Evolutionary conservation across 441 rosid genomes (phyloP).

Genomic region (Gossypium trilobum): DNA sequence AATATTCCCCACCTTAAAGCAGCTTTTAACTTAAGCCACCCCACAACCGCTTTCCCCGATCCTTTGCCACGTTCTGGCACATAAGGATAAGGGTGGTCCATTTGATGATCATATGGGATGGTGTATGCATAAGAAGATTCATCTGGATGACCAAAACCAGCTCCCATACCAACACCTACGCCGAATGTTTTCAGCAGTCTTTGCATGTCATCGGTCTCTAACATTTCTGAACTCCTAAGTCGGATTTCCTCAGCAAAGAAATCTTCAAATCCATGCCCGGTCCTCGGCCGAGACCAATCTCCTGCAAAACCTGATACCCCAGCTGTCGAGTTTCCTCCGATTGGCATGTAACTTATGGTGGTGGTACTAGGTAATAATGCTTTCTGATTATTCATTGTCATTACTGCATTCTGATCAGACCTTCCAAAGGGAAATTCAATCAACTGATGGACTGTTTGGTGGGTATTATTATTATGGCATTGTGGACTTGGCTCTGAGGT

Average conservation of each 20-base stretch:
- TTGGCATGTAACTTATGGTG: slow-evolving; percentile 34
- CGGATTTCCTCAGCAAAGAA: slow-evolving; percentile 56
- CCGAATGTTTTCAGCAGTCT: slow-evolving; percentile 53
- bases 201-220: slow-evolving; percentile 82
- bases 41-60: slow-evolving; percentile 87
- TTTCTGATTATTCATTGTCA: slow-evolving; percentile 32
- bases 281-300: slow-evolving; percentile 52
- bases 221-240: slow-evolving; percentile 72
- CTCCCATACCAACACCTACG: slow-evolving; percentile 37
- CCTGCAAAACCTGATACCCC: slow-evolving; percentile 34
- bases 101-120: slow-evolving; percentile 41
- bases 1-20: slow-evolving; percentile 94
- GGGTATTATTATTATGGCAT: slow-evolving; percentile 24
- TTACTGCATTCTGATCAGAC: slow-evolving; percentile 30
- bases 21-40: slow-evolving; percentile 90
- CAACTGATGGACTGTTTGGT: slow-evolving; percentile 37
- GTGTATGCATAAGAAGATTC: slow-evolving; percentile 48
- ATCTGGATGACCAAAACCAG: slow-evolving; percentile 36
- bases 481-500: slow-evolving; percentile 32
- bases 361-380: slow-evolving; percentile 33
- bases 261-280: slow-evolving; percentile 48
- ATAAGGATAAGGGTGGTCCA: slow-evolving; percentile 27
- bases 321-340: slow-evolving; percentile 29
- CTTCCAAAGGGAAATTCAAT: slow-evolving; percentile 51
- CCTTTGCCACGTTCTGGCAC: slow-evolving; percentile 32